Percentiles rank a stretch among this genome's conserved stretches.
phyloP scores from a whole-genome alignment of 2,329 filamentous ascomycete species.

The Huntiella savannae region DNA sequence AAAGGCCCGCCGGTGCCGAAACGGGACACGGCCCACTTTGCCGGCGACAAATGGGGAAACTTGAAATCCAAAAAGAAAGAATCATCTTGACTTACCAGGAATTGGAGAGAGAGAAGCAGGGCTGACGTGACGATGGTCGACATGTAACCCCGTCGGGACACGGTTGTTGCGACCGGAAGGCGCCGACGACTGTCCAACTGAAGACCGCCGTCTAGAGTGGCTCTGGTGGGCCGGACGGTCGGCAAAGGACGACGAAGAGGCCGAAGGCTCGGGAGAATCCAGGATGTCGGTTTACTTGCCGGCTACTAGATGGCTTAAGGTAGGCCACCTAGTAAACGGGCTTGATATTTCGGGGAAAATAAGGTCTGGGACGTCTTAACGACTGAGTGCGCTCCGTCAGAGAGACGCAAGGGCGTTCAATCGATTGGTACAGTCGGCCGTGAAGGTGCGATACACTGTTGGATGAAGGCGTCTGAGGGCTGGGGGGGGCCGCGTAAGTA shows the following conservation, averaged over 20 bases:
- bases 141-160: slow-evolving; percentile 7
- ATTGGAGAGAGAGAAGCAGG: slow-evolving; percentile 8
- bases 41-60: not conserved
- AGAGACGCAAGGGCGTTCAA: slow-evolving; percentile 1
- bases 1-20: not conserved
- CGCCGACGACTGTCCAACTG: slow-evolving; percentile 21
- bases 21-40: not conserved
- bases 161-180: slow-evolving; percentile 14
- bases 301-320: slow-evolving; percentile 11
- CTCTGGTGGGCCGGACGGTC: slow-evolving; percentile 25
- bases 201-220: slow-evolving; percentile 32
- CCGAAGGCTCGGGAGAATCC: slow-evolving; percentile 15
- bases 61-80: not conserved
- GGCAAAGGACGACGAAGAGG: slow-evolving; percentile 36
- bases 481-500: slow-evolving; percentile 1
- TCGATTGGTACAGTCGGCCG: too few relatives aligned
- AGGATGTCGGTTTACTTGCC: slow-evolving; percentile 10
- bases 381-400: not conserved
- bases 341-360: slow-evolving; percentile 12
- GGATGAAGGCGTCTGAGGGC: not conserved
- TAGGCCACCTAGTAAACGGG: slow-evolving; percentile 11
- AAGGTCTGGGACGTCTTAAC: not conserved
- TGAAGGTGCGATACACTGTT: too few relatives aligned
- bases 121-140: slow-evolving; percentile 7
- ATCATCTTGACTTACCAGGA: slow-evolving; percentile 7